A percentile compares a stretch with the other conserved stretches of the same genome.
phyloP scores from a whole-genome alignment of 2,329 filamentous ascomycete species.

The Emydomyces testavorans region DNA sequence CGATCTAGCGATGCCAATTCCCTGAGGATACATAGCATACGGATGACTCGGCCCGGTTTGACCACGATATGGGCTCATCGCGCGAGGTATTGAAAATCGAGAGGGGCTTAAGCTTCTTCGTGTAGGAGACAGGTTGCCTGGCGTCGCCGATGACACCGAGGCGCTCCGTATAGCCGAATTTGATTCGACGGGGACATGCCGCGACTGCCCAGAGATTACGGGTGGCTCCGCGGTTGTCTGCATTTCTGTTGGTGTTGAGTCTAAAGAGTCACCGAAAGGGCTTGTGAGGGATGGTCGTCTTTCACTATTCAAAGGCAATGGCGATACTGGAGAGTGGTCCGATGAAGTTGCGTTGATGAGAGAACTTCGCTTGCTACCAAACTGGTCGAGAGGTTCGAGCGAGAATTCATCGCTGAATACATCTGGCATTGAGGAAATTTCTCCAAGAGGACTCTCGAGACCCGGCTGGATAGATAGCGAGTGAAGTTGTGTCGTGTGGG shows the following conservation, averaged over 20 bases:
- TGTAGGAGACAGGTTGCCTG: slow-evolving; percentile 24
- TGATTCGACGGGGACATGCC: slow-evolving; percentile 21
- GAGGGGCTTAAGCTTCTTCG: slow-evolving; percentile 36
- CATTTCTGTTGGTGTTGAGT: slow-evolving; percentile 24
- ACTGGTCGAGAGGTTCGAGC: slow-evolving; percentile 32
- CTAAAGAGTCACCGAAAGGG: slow-evolving; percentile 19
- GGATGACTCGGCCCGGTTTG: slow-evolving; percentile 68
- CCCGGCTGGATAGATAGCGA: slow-evolving; percentile 24
- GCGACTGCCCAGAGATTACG: slow-evolving; percentile 15
- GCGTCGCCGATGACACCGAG: slow-evolving; percentile 15
- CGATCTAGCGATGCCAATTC: slow-evolving; percentile 45
- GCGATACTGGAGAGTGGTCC: slow-evolving; percentile 2
- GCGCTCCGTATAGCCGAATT: slow-evolving; percentile 15
- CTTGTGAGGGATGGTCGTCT: slow-evolving; percentile 1
- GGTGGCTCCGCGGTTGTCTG: slow-evolving; percentile 21
- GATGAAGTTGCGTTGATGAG: slow-evolving; percentile 9
- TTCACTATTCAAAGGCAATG: neutral
- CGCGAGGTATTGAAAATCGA: slow-evolving; percentile 36
- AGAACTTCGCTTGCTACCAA: slow-evolving; percentile 12
- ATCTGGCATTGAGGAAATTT: slow-evolving; percentile 28
- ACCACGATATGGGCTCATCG: slow-evolving; percentile 56
- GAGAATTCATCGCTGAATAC: slow-evolving; percentile 42
- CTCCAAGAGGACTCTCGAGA: neutral
- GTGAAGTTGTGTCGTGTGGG: slow-evolving; percentile 23
- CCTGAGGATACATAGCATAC: slow-evolving; percentile 74